Percentiles rank a stretch among this genome's conserved stretches.
Evolutionary conservation across 2,329 filamentous ascomycete species (phyloP).

Genomic region (Venturia aucupariae): DNA sequence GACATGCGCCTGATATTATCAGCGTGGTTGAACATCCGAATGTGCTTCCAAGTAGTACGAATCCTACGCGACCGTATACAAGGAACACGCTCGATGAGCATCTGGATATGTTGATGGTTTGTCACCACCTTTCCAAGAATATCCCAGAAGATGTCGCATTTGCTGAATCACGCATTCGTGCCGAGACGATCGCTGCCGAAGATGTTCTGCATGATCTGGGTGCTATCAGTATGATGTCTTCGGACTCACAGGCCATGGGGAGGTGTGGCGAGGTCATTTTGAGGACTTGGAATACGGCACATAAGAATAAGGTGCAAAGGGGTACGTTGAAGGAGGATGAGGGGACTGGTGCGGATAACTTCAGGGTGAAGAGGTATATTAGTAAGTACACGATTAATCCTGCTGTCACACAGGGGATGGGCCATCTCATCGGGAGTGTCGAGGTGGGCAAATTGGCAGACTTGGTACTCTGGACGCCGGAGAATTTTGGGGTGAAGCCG

Average conservation of each 20-base stretch:
- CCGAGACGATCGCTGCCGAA: constrained; percentile 93
- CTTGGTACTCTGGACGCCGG: constrained; percentile 76
- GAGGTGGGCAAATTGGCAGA: constrained; percentile 88
- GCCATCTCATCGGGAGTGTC: constrained; percentile 74
- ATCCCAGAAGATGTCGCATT: constrained; percentile 96
- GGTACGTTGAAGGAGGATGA: constrained; percentile 69
- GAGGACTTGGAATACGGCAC: constrained; percentile 91
- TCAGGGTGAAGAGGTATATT: constrained; percentile 83
- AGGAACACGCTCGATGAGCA: constrained; percentile 91
- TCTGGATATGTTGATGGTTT: constrained; percentile 97
- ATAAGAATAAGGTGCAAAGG: constrained; percentile 89
- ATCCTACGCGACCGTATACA: constrained; percentile 85
- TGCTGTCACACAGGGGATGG: constrained; percentile 82
- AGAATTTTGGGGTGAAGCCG: constrained; percentile 82
- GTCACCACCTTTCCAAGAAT: constrained; percentile 84
- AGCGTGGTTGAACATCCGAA: constrained; percentile 81
- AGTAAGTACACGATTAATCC: constrained; percentile 97
- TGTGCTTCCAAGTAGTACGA: constrained; percentile 83
- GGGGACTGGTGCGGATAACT: constrained; percentile 75
- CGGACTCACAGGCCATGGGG: constrained; percentile 93
- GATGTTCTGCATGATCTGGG: constrained; percentile 92
- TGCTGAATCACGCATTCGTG: constrained; percentile 85
- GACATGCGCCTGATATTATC: constrained; percentile 94
- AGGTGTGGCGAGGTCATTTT: constrained; percentile 89
- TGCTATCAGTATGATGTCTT: constrained; percentile 96